Conservation (phyloP, 306 rosid genomes). For the Cucurbita pepo region DNA sequence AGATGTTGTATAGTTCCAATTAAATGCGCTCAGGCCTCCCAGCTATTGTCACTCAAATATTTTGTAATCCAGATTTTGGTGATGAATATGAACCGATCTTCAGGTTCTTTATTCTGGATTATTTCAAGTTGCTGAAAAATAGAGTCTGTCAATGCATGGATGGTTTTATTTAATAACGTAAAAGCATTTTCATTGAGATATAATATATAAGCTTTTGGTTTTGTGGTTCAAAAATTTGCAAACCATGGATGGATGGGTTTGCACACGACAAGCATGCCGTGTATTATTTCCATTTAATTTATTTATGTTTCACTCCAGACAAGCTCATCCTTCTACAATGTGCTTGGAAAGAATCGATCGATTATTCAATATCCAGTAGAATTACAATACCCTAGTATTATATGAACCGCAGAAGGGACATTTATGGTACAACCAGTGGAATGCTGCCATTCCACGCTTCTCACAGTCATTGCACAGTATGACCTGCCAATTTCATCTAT, state of each 20-base stretch:
- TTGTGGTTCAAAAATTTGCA: background rate
- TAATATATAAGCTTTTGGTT: background rate
- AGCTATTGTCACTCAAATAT: background rate
- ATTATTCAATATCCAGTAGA: conserved; percentile 9
- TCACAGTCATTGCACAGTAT: conserved; percentile 82
- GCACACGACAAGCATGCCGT: background rate
- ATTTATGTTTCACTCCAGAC: conserved; percentile 10
- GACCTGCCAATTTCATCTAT: conserved; percentile 34
- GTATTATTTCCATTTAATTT: conserved; percentile 5
- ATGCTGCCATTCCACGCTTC: conserved; percentile 70
- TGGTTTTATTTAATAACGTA: background rate
- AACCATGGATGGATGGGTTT: background rate
- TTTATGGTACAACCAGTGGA: conserved; percentile 83
- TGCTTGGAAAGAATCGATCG: conserved; percentile 12
- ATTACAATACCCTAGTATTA: conserved; percentile 66
- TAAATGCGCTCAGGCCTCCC: background rate
- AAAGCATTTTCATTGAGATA: background rate
- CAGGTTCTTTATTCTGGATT: background rate
- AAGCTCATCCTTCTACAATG: conserved; percentile 14
- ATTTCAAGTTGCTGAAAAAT: background rate
- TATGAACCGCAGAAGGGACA: conserved; percentile 71
- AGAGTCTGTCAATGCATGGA: background rate
- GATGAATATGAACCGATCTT: background rate
- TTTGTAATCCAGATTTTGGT: background rate
- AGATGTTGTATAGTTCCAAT: background rate